Percentiles rank a stretch among this genome's conserved stretches.
Evolutionary conservation across 1,284 basidiomycete genomes (phyloP).

Genomic region (Ceratobasidium sp.): DNA sequence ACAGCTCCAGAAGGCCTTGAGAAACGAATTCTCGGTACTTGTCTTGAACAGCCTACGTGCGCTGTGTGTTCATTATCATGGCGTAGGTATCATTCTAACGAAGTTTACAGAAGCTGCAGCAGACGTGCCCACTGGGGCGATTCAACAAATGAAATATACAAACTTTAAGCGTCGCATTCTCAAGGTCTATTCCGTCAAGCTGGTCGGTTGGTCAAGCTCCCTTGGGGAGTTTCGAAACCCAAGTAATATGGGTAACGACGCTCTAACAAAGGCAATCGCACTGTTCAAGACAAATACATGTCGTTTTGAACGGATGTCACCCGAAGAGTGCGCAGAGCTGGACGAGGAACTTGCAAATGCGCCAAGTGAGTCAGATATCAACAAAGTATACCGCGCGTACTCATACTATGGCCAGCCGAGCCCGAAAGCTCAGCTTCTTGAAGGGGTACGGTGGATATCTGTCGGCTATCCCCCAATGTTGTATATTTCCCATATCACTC

Average conservation of each 20-base stretch:
- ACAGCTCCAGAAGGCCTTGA: neutral
- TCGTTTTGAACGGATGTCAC: neutral
- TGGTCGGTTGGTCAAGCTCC: neutral
- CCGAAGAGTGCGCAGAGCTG: neutral
- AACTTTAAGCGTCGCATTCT: neutral
- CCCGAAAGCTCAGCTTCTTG: no score
- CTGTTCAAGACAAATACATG: neutral
- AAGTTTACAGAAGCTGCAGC: neutral
- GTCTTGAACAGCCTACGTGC: neutral
- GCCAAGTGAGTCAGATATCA: neutral
- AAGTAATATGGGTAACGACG: neutral
- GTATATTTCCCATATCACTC: no score
- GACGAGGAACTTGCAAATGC: neutral
- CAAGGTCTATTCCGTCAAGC: neutral
- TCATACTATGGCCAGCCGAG: no score
- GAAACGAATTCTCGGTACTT: neutral
- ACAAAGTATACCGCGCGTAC: no score
- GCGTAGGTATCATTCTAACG: neutral
- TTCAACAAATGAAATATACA: neutral
- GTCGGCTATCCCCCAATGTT: no score
- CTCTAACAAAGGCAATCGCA: neutral
- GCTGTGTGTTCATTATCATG: neutral
- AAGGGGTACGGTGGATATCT: no score
- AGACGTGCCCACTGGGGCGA: neutral
- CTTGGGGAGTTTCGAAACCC: conserved; percentile 2